These are phyloP conservation scores for Fusarium sp. DNA, from an alignment of 2,329 filamentous ascomycete genomes.

Conservation along the genomic window DNA sequence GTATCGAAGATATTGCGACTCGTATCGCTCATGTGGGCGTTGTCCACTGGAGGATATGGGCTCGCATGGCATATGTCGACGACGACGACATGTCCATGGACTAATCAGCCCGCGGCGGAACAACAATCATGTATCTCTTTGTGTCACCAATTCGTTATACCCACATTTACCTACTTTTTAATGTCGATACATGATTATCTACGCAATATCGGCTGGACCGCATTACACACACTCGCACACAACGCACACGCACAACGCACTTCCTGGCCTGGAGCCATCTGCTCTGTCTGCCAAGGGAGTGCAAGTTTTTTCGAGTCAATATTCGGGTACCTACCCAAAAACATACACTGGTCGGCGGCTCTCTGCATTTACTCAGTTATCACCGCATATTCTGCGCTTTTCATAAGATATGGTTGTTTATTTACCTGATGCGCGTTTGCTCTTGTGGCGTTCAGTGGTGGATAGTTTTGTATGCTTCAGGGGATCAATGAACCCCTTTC, in stretches of 20 bases:
- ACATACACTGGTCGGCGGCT: constrained; percentile 30
- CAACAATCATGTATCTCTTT: constrained; percentile 24
- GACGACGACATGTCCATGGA: constrained; percentile 56
- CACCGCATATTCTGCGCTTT: constrained; percentile 4
- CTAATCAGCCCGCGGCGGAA: constrained; percentile 21
- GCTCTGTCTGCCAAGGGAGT: constrained; percentile 6
- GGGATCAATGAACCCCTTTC: neutral
- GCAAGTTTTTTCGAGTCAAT: constrained; percentile 3
- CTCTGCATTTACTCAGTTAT: constrained; percentile 32
- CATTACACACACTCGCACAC: constrained; percentile 11
- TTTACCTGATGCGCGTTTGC: constrained; percentile 12
- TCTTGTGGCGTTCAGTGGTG: constrained; percentile 13
- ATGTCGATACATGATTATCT: constrained; percentile 31
- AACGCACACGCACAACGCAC: neutral
- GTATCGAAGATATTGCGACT: constrained; percentile 76
- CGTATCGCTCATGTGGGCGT: constrained; percentile 85
- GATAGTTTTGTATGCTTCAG: neutral
- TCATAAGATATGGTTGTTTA: neutral
- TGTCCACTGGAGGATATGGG: constrained; percentile 93
- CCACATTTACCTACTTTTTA: constrained; percentile 41
- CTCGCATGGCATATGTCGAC: constrained; percentile 74
- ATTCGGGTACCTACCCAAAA: constrained; percentile 9
- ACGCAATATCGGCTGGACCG: constrained; percentile 37
- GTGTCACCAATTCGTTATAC: constrained; percentile 28
- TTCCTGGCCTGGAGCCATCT: neutral